Conservation (phyloP, 495 filamentous ascomycete genomes). For the Glarea lozoyensis region DNA sequence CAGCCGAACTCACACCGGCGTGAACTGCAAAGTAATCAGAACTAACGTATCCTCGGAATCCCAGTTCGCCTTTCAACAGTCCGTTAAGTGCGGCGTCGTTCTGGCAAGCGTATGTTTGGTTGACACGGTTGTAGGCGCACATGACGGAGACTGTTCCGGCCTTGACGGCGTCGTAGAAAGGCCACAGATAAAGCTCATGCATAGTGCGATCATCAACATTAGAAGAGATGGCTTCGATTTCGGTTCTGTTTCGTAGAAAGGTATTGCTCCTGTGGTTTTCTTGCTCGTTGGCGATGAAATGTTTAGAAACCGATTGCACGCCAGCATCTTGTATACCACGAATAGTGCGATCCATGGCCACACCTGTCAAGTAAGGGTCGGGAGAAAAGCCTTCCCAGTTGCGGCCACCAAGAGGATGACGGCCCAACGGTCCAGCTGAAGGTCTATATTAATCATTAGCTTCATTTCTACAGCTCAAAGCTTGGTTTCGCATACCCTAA, state of each 20-base stretch:
- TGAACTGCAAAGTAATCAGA: constrained; percentile 55
- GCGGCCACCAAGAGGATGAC: constrained; percentile 39
- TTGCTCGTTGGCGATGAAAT: constrained; percentile 57
- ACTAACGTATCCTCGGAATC: constrained; percentile 58
- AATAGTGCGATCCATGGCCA: not conserved
- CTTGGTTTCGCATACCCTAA: too few species aligned
- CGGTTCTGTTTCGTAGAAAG: too few species aligned
- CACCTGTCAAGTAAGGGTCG: not conserved
- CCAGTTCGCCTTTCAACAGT: constrained; percentile 56
- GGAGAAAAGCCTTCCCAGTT: constrained; percentile 41
- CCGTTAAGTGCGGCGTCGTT: constrained; percentile 53
- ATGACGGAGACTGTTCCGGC: constrained; percentile 54
- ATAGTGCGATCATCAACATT: constrained; percentile 59
- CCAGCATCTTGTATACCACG: not conserved
- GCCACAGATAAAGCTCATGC: constrained; percentile 67
- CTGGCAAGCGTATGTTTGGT: constrained; percentile 54
- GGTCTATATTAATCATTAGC: too few species aligned
- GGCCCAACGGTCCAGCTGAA: constrained; percentile 47
- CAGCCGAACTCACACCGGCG: constrained; percentile 67
- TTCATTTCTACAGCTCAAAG: too few species aligned
- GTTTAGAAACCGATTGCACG: constrained; percentile 37
- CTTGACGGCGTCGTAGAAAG: constrained; percentile 54
- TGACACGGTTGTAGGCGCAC: constrained; percentile 61
- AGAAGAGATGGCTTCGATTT: constrained; percentile 43
- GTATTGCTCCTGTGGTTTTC: constrained; percentile 25